These are phyloP conservation scores for Asterionellopsis glacialis DNA, from an alignment of 108 stramenopile species.

Conservation along the genomic window DNA sequence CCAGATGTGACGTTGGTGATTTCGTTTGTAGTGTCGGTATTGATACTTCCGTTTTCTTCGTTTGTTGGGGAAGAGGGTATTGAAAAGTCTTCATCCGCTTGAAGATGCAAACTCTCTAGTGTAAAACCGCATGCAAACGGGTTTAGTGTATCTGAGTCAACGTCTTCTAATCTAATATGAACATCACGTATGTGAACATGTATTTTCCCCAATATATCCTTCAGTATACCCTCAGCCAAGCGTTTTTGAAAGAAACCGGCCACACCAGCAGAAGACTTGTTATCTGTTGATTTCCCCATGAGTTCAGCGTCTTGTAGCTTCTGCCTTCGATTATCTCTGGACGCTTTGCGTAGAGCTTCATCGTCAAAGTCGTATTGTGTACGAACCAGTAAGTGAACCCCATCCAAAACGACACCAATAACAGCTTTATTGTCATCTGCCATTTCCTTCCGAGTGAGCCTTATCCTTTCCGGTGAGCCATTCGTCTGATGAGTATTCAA, in stretches of 20 bases:
- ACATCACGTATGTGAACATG: slow-evolving; percentile 67
- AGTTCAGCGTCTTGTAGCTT: slow-evolving; percentile 15
- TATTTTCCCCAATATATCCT: slow-evolving; percentile 43
- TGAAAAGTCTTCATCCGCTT: slow-evolving; percentile 33
- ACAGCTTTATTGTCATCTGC: slow-evolving; percentile 26
- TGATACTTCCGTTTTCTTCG: not conserved
- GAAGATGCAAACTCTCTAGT: slow-evolving; percentile 63
- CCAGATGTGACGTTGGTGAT: slow-evolving; percentile 1
- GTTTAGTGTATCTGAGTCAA: slow-evolving; percentile 35
- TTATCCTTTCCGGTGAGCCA: not conserved
- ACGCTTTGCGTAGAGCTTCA: slow-evolving; percentile 23
- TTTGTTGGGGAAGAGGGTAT: not conserved
- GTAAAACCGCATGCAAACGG: slow-evolving; percentile 57
- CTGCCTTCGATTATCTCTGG: slow-evolving; percentile 22
- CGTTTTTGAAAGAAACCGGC: slow-evolving; percentile 28
- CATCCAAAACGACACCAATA: slow-evolving; percentile 52
- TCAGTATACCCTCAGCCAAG: slow-evolving; percentile 41
- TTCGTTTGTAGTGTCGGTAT: not conserved
- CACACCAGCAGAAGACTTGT: not conserved
- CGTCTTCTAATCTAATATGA: slow-evolving; percentile 63
- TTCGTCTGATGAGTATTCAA: slow-evolving; percentile 10
- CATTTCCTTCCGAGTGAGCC: slow-evolving; percentile 3
- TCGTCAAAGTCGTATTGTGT: slow-evolving; percentile 48
- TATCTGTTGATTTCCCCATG: slow-evolving; percentile 7
- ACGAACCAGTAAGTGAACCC: slow-evolving; percentile 33